Evolutionary conservation across 306 rosid genomes (phyloP).

Genomic region (Castanospermum australe): DNA sequence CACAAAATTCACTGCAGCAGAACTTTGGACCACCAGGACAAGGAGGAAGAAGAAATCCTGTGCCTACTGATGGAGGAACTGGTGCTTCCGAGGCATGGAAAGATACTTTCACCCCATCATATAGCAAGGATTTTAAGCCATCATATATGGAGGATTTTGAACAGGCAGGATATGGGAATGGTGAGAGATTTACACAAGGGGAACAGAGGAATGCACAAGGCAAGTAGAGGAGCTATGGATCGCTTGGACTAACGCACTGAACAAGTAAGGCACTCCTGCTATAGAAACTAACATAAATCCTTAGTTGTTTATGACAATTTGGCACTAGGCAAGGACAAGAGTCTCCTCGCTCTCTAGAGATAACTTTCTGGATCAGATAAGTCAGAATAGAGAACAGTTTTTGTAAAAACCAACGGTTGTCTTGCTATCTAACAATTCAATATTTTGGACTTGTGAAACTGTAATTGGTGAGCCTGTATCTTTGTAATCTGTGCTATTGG

Average conservation of each 20-base stretch:
- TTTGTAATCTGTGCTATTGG: not conserved
- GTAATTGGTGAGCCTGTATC: not conserved
- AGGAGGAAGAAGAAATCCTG: conserved; percentile 33
- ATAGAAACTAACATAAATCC: not conserved
- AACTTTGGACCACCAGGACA: conserved; percentile 33
- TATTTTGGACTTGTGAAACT: not conserved
- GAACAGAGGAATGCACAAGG: conserved; percentile 37
- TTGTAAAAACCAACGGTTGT: not conserved
- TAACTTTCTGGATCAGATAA: not conserved
- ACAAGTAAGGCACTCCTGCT: conserved; percentile 29
- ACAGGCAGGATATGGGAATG: conserved; percentile 37
- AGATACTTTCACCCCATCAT: conserved; percentile 33
- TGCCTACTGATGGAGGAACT: conserved; percentile 40
- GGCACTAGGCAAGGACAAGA: not conserved
- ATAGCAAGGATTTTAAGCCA: conserved; percentile 40
- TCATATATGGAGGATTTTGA: conserved; percentile 39
- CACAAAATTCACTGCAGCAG: not conserved
- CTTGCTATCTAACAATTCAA: too few relatives aligned
- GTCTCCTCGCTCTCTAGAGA: not conserved
- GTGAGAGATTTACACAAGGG: conserved; percentile 30
- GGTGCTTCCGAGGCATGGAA: conserved; percentile 39
- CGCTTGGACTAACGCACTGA: conserved; percentile 35
- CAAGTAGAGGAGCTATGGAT: conserved; percentile 26
- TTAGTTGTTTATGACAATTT: not conserved
- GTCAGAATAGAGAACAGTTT: not conserved